These are phyloP conservation scores for Chenopodium berlandieri DNA, from an alignment of 148 eudicot genomes.

Conservation along the genomic window DNA sequence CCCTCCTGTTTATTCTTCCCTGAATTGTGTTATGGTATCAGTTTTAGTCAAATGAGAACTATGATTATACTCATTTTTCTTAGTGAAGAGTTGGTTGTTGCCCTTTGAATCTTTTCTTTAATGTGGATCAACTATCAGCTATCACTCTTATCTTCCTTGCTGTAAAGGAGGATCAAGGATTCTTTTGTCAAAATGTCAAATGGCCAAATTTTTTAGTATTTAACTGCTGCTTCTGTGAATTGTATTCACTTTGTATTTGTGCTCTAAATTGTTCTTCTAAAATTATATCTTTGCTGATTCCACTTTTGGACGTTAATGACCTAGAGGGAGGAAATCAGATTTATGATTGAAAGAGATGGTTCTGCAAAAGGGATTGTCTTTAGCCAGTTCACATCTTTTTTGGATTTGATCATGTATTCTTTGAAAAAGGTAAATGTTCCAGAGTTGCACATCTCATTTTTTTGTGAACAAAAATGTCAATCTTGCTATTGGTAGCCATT, in stretches of 20 bases:
- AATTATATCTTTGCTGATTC: conserved; percentile 19
- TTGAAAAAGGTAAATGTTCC: conserved; percentile 58
- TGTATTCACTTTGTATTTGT: background rate
- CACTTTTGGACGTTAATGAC: conserved; percentile 20
- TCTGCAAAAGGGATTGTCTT: conserved; percentile 96
- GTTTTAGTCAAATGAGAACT: too few relatives aligned
- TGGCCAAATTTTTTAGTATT: background rate
- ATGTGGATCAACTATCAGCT: background rate
- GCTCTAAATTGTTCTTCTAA: background rate
- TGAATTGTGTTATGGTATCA: too few relatives aligned
- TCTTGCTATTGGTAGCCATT: background rate
- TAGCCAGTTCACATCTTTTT: conserved; percentile 92
- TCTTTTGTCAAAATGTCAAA: background rate
- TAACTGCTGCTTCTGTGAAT: background rate
- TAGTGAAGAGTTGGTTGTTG: background rate
- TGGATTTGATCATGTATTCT: conserved; percentile 84
- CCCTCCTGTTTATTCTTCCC: too few relatives aligned
- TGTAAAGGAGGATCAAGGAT: background rate
- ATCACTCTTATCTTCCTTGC: background rate
- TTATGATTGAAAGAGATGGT: conserved; percentile 92
- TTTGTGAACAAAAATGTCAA: background rate
- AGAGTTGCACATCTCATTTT: background rate
- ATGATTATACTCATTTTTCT: too few relatives aligned
- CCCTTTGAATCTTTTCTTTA: background rate
- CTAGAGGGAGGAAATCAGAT: conserved; percentile 89